phyloP scores from a whole-genome alignment of 306 rosid genomes.

The Astragalus glycyphyllos region DNA sequence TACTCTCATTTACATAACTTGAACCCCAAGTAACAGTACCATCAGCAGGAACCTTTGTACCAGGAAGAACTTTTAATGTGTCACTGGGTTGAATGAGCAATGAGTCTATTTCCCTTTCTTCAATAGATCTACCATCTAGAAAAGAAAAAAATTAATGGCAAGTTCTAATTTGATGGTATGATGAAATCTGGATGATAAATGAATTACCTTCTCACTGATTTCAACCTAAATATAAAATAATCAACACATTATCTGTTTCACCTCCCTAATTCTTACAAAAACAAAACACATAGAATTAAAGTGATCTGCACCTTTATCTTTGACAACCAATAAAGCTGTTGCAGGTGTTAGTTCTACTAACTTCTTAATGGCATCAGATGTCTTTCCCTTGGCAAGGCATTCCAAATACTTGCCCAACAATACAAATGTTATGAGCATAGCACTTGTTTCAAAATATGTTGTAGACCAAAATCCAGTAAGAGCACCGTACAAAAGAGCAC shows the following conservation, averaged over 20 bases:
- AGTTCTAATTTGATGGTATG: slow-evolving; percentile 34
- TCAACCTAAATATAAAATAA: slow-evolving; percentile 31
- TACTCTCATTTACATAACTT: slow-evolving; percentile 91
- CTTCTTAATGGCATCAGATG: slow-evolving; percentile 99
- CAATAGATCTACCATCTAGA: slow-evolving; percentile 66
- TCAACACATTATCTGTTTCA: slow-evolving; percentile 20
- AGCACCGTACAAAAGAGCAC: slow-evolving; percentile 96
- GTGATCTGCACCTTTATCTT: slow-evolving; percentile 69
- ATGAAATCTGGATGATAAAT: slow-evolving; percentile 33
- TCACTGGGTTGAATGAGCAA: slow-evolving; percentile 89
- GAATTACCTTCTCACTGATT: slow-evolving; percentile 27
- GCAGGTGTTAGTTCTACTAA: slow-evolving; percentile 93
- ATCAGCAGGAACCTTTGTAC: slow-evolving; percentile 93
- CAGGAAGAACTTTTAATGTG: slow-evolving; percentile 89
- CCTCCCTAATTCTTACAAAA: slow-evolving; percentile 15
- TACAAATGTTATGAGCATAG: slow-evolving; percentile 98
- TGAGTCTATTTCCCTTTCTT: slow-evolving; percentile 94
- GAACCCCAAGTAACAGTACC: slow-evolving; percentile 88
- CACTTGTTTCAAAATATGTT: slow-evolving; percentile 96
- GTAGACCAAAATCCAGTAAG: slow-evolving; percentile 96
- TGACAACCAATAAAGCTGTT: slow-evolving; percentile 75
- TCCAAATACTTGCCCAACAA: slow-evolving; percentile 96
- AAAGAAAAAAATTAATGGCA: slow-evolving; percentile 28
- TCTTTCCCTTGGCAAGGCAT: slow-evolving; percentile 98
- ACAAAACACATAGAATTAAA: slow-evolving; percentile 30